Evolutionary conservation across 768 basidiomycete genomes (phyloP), one percentile per base, ranked within the genome.

Genomic region (Calvatia gigantea): DNA sequence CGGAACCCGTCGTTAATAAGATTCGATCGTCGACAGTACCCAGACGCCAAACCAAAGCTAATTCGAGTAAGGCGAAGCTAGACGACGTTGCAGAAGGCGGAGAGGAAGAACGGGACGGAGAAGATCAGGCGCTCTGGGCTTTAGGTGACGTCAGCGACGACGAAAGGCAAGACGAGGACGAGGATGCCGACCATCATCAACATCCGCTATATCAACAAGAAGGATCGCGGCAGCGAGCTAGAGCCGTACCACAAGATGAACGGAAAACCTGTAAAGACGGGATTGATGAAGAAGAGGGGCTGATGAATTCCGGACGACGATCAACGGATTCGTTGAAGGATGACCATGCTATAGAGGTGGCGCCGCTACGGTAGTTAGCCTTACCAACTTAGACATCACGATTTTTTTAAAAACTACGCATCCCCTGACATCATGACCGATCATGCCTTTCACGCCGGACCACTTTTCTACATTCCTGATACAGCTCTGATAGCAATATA

Each of bases 71-170:
- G 50, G 28, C 38, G 64, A 64, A 62, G 35, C 67, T 64, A 66
- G 66, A 29, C n/a, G n/a, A n/a, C n/a, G n/a, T n/a, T n/a, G 64
- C 66, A 23, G 73, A 70, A 28, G 70, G 61, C 15, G 77, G 76
- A 8, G 81, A 78, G 4, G 66, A 65, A 3, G 66, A 62, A 17
- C 70, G 65, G 17, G 77, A 74, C 38, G 76, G 72, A 1, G 76
- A 75, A 56, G 71, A 73, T 25, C 73, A 79, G 6, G 77, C 74
- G 15, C 62, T 86, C 37, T 93, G 91, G 90, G 78, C 85, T 43
- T 75, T 93, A 2, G 88, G 91, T 1, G 83, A 88, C 25, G 81
- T 74, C 21, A 87, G 85, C 54, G 89, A 89, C 47, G 87, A 89
- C 19, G 72, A 74, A 25, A 67, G 65, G 49, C 60, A 69, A 42